These are phyloP conservation scores for Apophysomyces elegans DNA, from an alignment of 371 early-diverging fungal species.

Conservation along the genomic window DNA sequence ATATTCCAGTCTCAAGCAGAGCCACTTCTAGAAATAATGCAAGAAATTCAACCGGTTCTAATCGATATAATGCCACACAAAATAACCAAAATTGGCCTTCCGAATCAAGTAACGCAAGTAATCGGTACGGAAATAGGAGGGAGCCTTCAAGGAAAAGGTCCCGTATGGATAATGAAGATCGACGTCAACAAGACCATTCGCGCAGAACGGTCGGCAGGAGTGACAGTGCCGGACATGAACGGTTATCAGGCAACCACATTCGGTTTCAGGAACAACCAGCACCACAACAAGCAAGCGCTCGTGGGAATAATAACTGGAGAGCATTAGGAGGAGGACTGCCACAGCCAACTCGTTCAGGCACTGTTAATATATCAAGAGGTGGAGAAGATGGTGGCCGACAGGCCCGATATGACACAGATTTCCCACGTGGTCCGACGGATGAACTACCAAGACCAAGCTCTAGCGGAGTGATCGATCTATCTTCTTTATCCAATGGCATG, in stretches of 20 bases:
- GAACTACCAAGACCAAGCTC: slow-evolving; percentile 3
- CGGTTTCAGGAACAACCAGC: not conserved
- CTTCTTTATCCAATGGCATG: not conserved
- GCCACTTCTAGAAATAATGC: not conserved
- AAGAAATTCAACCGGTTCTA: not conserved
- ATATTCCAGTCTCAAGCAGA: not conserved
- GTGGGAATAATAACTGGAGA: slow-evolving; percentile 7
- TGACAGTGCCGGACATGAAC: not conserved
- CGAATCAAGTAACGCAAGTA: not conserved
- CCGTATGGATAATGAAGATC: not conserved
- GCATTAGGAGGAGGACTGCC: not conserved
- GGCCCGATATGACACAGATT: not conserved
- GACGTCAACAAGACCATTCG: not conserved
- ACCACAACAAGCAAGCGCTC: not conserved
- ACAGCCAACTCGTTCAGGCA: slow-evolving; percentile 5
- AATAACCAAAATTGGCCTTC: not conserved
- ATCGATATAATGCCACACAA: not conserved
- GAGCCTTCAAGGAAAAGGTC: not conserved
- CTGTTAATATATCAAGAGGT: not conserved
- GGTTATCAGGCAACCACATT: not conserved
- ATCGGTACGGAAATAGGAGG: not conserved
- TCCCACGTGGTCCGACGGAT: not conserved
- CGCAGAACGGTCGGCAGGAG: not conserved
- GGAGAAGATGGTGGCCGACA: not conserved
- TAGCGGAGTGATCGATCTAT: slow-evolving; percentile 1